Percentiles rank a stretch among this genome's conserved stretches.
These are phyloP conservation scores for Cardamine resedifolia DNA, from an alignment of 345 rosid species.

Conservation along the genomic window DNA sequence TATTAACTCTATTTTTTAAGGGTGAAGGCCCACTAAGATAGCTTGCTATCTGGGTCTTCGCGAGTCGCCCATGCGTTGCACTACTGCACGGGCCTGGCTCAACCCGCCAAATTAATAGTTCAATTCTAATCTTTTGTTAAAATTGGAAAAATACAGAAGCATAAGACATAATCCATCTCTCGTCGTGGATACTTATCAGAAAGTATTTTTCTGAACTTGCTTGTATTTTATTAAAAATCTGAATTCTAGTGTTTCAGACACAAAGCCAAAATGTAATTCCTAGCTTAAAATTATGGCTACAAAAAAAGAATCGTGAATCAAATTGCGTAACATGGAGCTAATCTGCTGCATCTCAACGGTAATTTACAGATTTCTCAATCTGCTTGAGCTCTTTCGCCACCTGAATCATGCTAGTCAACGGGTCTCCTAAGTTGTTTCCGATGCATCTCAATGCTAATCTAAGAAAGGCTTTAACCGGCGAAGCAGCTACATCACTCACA, in stretches of 20 bases:
- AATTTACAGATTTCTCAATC: slow-evolving; percentile 13
- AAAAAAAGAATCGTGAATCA: neutral
- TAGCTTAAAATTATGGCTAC: neutral
- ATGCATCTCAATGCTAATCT: slow-evolving; percentile 30
- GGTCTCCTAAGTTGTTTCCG: slow-evolving; percentile 25
- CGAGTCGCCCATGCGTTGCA: slow-evolving; percentile 17
- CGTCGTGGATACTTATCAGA: too few relatives aligned
- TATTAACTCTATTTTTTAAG: slow-evolving; percentile 36
- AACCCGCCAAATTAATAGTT: neutral
- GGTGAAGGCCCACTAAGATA: neutral
- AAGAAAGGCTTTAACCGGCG: slow-evolving; percentile 5
- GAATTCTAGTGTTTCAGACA: neutral
- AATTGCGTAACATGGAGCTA: neutral
- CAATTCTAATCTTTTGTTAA: neutral
- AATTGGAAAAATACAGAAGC: too few relatives aligned
- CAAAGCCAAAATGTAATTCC: neutral
- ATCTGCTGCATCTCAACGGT: neutral
- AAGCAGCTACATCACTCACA: slow-evolving; percentile 12
- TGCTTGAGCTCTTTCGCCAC: slow-evolving; percentile 23
- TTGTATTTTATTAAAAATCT: neutral
- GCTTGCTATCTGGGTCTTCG: slow-evolving; percentile 2
- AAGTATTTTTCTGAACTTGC: neutral
- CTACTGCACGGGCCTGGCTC: slow-evolving; percentile 20
- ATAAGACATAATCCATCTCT: too few relatives aligned
- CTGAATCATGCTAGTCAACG: slow-evolving; percentile 19